These are phyloP conservation scores for Myotisia sp. DNA, from an alignment of 2,329 filamentous ascomycete species.

Conservation along the genomic window DNA sequence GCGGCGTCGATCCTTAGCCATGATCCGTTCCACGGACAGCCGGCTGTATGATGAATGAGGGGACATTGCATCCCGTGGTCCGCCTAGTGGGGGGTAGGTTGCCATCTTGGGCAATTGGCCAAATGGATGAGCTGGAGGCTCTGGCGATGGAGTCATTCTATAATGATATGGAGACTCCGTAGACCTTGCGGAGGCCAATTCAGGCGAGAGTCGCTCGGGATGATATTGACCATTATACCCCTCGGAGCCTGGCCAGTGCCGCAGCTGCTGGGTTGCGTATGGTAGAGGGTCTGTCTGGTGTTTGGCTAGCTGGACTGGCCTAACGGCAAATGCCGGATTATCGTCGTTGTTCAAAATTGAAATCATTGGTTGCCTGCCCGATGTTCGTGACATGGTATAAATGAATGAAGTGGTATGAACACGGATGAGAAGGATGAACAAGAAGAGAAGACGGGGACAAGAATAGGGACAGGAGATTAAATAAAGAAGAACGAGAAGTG, in stretches of 20 bases:
- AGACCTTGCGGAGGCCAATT: not conserved
- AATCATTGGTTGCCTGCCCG: slow-evolving; percentile 15
- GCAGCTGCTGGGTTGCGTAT: slow-evolving; percentile 7
- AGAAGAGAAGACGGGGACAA: not conserved
- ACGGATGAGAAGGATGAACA: not conserved
- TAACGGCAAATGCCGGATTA: slow-evolving; percentile 32
- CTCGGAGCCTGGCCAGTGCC: slow-evolving; percentile 2
- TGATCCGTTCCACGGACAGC: not conserved
- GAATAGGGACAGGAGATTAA: not conserved
- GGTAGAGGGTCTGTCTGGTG: slow-evolving; percentile 1
- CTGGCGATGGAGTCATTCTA: not conserved
- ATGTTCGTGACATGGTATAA: not conserved
- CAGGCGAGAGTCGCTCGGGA: no score
- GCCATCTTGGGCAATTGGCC: not conserved
- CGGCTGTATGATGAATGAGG: not conserved
- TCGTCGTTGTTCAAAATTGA: slow-evolving; percentile 37
- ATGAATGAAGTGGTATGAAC: not conserved
- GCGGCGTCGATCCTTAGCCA: slow-evolving; percentile 1
- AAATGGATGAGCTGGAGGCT: not conserved
- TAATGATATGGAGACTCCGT: not conserved
- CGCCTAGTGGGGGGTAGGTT: no score
- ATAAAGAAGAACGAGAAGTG: not conserved
- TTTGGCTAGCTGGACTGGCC: slow-evolving; percentile 15
- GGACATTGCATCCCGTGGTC: not conserved
- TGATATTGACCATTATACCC: no score